These are phyloP conservation scores for Candida succiphila DNA, from an alignment of 805 yeast genomes.

Conservation along the genomic window DNA sequence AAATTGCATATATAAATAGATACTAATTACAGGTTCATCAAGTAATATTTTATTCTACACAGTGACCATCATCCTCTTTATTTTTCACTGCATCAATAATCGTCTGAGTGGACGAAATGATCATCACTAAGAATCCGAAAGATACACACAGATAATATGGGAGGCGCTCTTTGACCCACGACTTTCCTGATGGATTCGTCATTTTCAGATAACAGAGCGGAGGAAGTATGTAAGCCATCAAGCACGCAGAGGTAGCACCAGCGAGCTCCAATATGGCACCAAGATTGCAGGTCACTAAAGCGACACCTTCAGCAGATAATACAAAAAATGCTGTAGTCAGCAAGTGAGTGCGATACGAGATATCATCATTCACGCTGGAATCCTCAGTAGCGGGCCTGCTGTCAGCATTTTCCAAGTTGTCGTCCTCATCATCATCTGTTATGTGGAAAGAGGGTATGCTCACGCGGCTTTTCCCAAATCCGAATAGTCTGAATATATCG, in stretches of 20 bases:
- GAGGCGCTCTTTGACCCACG: constrained; percentile 32
- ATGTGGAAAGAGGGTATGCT: too few relatives aligned
- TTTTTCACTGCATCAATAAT: constrained; percentile 35
- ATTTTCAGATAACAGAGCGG: constrained; percentile 73
- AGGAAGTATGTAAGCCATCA: constrained; percentile 88
- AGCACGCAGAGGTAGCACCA: constrained; percentile 88
- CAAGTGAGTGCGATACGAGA: constrained; percentile 41
- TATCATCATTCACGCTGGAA: constrained; percentile 10
- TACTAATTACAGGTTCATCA: too few relatives aligned
- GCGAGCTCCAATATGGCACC: constrained; percentile 85
- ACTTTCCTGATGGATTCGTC: constrained; percentile 37
- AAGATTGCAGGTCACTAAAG: constrained; percentile 75
- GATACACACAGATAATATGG: constrained; percentile 52
- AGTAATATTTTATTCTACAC: constrained; percentile 23
- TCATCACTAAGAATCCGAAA: constrained; percentile 73
- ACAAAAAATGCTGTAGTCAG: constrained; percentile 58
- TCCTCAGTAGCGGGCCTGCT: constrained; percentile 1
- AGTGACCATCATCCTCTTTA: constrained; percentile 34
- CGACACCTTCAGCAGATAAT: constrained; percentile 59
- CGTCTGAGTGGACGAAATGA: constrained; percentile 73
- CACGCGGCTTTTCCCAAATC: too few relatives aligned
- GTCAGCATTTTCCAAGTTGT: constrained; percentile 4
- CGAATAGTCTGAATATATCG: constrained; percentile 37
- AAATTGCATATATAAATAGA: too few relatives aligned
- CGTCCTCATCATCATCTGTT: not conserved